Conservation (phyloP, 495 filamentous ascomycete species). For the Cenococcum geophilum region DNA sequence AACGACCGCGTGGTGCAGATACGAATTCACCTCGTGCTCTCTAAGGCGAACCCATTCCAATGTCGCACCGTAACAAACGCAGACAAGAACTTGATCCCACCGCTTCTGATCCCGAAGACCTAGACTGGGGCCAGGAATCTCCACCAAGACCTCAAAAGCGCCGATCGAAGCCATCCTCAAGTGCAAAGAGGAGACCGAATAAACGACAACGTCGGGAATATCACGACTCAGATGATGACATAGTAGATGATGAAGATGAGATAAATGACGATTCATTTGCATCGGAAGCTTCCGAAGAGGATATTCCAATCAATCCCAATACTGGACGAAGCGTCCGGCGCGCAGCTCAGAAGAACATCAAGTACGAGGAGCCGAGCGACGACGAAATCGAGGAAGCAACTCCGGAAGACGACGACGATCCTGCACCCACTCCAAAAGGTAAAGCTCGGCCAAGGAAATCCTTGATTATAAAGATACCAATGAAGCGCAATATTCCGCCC, state of each 20-base stretch:
- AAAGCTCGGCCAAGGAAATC: conserved; percentile 16
- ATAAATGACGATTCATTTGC: conserved; percentile 51
- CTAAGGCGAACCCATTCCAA: conserved; percentile 28
- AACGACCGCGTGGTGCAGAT: not conserved
- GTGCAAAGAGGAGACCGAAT: conserved; percentile 36
- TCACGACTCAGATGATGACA: conserved; percentile 57
- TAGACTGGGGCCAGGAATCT: conserved; percentile 52
- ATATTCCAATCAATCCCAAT: conserved; percentile 57
- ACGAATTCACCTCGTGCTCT: conserved; percentile 1
- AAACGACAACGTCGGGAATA: conserved; percentile 47
- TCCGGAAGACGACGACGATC: conserved; percentile 28
- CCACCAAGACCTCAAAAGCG: conserved; percentile 25
- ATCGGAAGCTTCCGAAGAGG: conserved; percentile 57
- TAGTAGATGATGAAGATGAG: conserved; percentile 53
- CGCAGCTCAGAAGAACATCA: conserved; percentile 49
- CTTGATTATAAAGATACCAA: conserved; percentile 36
- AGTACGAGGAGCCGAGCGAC: conserved; percentile 38
- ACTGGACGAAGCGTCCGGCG: conserved; percentile 65
- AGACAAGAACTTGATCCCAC: conserved; percentile 69
- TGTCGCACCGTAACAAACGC: conserved; percentile 56
- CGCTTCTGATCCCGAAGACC: conserved; percentile 79
- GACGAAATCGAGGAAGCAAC: conserved; percentile 43
- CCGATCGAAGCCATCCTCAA: conserved; percentile 1
- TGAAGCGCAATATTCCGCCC: conserved; percentile 11
- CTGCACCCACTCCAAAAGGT: conserved; percentile 6